Base-by-base conservation (phyloP, 1,139 yeast genomes). In the Scheffersomyces illinoinensis region DNA sequence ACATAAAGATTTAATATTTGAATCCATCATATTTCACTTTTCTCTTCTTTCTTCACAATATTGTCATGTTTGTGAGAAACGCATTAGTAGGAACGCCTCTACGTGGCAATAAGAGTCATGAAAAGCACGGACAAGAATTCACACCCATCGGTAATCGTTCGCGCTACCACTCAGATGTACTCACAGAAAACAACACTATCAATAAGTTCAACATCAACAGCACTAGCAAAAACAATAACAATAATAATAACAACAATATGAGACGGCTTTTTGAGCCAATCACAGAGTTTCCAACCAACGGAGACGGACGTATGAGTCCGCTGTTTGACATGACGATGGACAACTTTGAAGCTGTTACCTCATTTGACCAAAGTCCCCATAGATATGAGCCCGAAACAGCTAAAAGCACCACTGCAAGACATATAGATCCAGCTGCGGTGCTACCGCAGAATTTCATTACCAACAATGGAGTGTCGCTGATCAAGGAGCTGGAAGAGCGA, bases 401-500 rank as follows among this genome's bases (percentile, higher is more conserved):
- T 2, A 33, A 33, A 33, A 33, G 17, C 43, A 12, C 33, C 33
- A 10, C 43, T 33, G 43, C 4, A 2, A 33, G 43, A 12, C 43
- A 33, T 33, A 14, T 33, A 33, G 46, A 23, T 46, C 51, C 17
- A 53, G 48, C n/a, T 7, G 46, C 33, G 54, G 52, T 8, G 51
- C 50, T 23, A 21, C 56, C 54, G 50, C 64, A 59, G 58, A 64
- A 62, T 52, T 61, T 68, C 55, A 64, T 76, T 21, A 67, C 65
- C 19, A 69, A 67, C 56, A 70, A 71, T 53, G 80, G 81, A 2
- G 57, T 63, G 47, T 70, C 73, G 23, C 73, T 80, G 1, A 74
- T 88, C 17, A 84, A 79, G 61, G 86, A 81, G 61, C 90, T 87
- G 65, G 86, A 85, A 63, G 79, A 81, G 54, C 76, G 80, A 53